Evolutionary conservation across 2,329 filamentous ascomycete genomes (phyloP).

Genomic region (Diaporthe eres): DNA sequence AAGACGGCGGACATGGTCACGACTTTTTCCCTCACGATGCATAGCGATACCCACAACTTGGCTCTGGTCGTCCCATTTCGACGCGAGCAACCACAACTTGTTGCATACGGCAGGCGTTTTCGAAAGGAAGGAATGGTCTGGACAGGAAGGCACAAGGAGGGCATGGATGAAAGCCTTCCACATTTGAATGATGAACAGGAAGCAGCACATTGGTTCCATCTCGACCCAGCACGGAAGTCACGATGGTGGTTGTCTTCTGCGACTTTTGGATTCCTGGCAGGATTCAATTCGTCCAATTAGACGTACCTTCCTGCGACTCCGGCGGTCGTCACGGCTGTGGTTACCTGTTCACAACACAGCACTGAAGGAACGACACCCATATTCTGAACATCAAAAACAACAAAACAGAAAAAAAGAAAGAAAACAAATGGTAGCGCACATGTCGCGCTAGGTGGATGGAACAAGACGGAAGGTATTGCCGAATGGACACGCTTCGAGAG

Average conservation of each 20-base stretch:
- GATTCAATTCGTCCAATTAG: not conserved
- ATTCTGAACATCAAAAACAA: not conserved
- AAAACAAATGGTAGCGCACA: not conserved
- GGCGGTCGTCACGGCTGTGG: not conserved
- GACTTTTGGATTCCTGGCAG: slow-evolving; percentile 31
- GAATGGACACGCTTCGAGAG: not conserved
- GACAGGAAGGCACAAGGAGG: not conserved
- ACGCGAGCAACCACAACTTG: not conserved
- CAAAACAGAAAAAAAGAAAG: not conserved
- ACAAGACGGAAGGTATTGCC: not conserved
- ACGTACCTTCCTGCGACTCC: not conserved
- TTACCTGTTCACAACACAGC: slow-evolving; percentile 7
- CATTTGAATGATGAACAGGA: not conserved
- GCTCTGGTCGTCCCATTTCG: slow-evolving; percentile 6
- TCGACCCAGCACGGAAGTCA: not conserved
- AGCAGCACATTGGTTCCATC: slow-evolving; percentile 6
- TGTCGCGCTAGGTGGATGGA: slow-evolving; percentile 7
- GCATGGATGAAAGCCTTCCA: slow-evolving; percentile 1
- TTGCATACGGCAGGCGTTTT: slow-evolving; percentile 33
- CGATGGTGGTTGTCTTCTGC: not conserved
- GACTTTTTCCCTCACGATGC: slow-evolving; percentile 26
- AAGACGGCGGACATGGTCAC: slow-evolving; percentile 10
- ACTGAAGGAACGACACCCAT: not conserved
- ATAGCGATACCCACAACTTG: slow-evolving; percentile 35
- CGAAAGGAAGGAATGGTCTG: not conserved